Base-by-base conservation (phyloP, 345 rosid species). In the Aurinia saxatilis region DNA sequence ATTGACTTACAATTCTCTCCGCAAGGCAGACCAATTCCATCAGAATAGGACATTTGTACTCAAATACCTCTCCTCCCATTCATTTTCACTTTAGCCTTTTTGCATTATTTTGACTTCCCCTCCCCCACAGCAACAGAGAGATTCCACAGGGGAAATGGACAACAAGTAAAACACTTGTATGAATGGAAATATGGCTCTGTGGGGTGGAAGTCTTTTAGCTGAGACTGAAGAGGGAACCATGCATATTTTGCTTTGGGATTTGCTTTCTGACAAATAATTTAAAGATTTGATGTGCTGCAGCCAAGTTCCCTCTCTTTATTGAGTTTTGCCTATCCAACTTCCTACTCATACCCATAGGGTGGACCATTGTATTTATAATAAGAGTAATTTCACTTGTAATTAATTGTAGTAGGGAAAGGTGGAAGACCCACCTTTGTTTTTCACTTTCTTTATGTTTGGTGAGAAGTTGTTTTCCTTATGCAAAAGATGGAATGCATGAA, bases 11-110 rank as follows among this genome's bases (percentile, higher is more conserved):
- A 56, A 40, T 39, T 56, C 51, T 62, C 65, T 63, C 63, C 38
- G 63, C 53, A 56, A 9, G 69, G 74, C 74, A 63, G 74, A 63
- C 64, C 50, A 63, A 23, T 47, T 41, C 69, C 69, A 70, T 70
- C 58, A 63, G 64, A 39, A 62, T 44, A 56, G 64, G 69, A 63
- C 64, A 48, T 47, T 55, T 15, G 47, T 17, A 70, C 69, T 70
- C 69, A 9, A 70, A 70, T 55, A 56, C 65, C 10, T 54, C 57
- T 31, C 69, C 5, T 63, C 46, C n/a, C 42, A 53, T 33, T 53
- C 67, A 45, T 34, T 47, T 37, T 51, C 54, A 50, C 62, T 17
- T 60, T 69, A 58, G 2, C 48, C 41, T 60, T 70, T 63, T 55
- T 55, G 69, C 31, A 55, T 63, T 62, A 63, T 55, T 63, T 70